Percentiles rank a stretch among this genome's conserved stretches.
Evolutionary conservation across 2,329 filamentous ascomycete genomes (phyloP).

Genomic region (Xylaria sp.): DNA sequence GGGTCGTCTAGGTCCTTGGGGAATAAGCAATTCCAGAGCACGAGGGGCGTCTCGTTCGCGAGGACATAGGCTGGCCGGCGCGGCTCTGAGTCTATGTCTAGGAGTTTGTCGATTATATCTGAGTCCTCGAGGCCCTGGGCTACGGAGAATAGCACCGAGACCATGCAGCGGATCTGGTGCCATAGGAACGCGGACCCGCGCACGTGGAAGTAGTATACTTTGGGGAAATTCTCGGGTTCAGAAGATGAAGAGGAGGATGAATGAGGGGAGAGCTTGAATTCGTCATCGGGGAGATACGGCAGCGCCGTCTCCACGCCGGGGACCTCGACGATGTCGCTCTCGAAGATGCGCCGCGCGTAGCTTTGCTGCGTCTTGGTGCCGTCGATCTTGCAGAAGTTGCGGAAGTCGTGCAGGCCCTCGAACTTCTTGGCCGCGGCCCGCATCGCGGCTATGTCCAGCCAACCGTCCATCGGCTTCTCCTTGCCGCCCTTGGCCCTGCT

Average conservation of each 20-base stretch:
- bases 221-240: slow-evolving; percentile 49
- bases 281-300: slow-evolving; percentile 57
- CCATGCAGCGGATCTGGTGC: slow-evolving; percentile 97
- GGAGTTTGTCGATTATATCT: slow-evolving; percentile 71
- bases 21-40: slow-evolving; percentile 96
- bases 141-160: slow-evolving; percentile 88
- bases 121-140: slow-evolving; percentile 86
- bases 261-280: slow-evolving; percentile 48
- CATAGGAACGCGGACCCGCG: slow-evolving; percentile 93
- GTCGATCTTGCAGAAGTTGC: slow-evolving; percentile 96
- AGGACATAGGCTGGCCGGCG: slow-evolving; percentile 87
- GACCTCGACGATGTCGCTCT: slow-evolving; percentile 78
- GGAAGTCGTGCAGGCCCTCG: slow-evolving; percentile 88
- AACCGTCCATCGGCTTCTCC: slow-evolving; percentile 64
- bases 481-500: slow-evolving; percentile 23
- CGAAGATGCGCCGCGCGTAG: slow-evolving; percentile 79
- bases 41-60: slow-evolving; percentile 86
- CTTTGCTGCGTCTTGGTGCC: slow-evolving; percentile 86
- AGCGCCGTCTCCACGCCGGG: slow-evolving; percentile 58
- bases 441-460: slow-evolving; percentile 90
- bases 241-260: slow-evolving; percentile 34
- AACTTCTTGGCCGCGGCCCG: slow-evolving; percentile 77
- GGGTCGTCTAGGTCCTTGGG: slow-evolving; percentile 54
- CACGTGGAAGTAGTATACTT: slow-evolving; percentile 87
- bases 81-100: slow-evolving; percentile 75